These are phyloP conservation scores for Boletus sp. DNA, from an alignment of 768 basidiomycete genomes.

Conservation along the genomic window DNA sequence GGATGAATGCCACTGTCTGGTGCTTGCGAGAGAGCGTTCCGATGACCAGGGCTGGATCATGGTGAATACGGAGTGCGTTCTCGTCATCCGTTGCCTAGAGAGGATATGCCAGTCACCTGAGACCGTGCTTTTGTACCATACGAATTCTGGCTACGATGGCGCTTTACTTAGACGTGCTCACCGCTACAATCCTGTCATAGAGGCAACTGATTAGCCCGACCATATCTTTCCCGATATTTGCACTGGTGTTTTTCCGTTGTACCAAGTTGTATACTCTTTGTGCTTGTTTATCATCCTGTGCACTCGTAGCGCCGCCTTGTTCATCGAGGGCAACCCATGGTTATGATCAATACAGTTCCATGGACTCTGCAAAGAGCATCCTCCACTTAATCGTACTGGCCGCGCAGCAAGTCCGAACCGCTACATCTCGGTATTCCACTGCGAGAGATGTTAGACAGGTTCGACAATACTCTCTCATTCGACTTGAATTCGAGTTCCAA, in stretches of 20 bases:
- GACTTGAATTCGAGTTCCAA: constrained; percentile 1
- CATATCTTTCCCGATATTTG: neutral
- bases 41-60: constrained; percentile 13
- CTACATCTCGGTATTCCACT: neutral
- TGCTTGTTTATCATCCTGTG: too few species aligned
- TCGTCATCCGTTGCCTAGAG: constrained; percentile 11
- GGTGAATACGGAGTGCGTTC: constrained; percentile 17
- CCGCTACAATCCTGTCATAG: constrained; percentile 2
- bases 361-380: constrained; percentile 5
- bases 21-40: constrained; percentile 4
- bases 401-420: neutral
- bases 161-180: neutral
- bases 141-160: neutral
- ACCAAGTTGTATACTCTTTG: neutral
- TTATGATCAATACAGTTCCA: neutral
- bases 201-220: neutral
- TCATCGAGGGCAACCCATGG: too few species aligned
- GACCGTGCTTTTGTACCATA: constrained; percentile 7
- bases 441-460: neutral
- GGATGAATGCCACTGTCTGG: constrained; percentile 11
- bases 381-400: neutral
- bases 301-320: too few species aligned
- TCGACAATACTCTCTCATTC: constrained; percentile 4
- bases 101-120: neutral
- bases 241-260: neutral